phyloP scores from a whole-genome alignment of 495 filamentous ascomycete species.

The Aspergillus olivimuriae region DNA sequence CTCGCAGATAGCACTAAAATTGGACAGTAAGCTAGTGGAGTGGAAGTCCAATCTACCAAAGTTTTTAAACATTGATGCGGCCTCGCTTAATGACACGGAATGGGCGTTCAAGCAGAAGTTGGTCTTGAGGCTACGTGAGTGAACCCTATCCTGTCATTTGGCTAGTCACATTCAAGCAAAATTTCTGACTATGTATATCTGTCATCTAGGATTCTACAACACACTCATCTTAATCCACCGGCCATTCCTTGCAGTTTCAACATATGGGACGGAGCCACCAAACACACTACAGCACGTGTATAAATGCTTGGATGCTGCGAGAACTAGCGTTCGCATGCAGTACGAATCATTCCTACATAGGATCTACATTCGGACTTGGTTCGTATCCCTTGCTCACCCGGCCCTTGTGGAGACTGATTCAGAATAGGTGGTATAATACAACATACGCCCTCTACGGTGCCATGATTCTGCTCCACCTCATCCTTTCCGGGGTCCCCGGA shows the following conservation, averaged over 20 bases:
- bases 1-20: conserved; percentile 17
- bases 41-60: conserved; percentile 18
- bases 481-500: conserved; percentile 18
- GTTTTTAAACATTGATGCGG: conserved; percentile 14
- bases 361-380: conserved; percentile 26
- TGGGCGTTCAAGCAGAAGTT: conserved; percentile 26
- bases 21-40: conserved; percentile 12
- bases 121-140: conserved; percentile 18
- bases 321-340: conserved; percentile 22
- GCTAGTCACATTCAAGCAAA: no score
- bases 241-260: conserved; percentile 19
- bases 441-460: conserved; percentile 24
- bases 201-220: conserved; percentile 19
- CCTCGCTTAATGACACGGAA: conserved; percentile 18
- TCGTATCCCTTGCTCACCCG: background rate
- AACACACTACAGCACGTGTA: conserved; percentile 13
- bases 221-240: conserved; percentile 22
- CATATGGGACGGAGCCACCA: conserved; percentile 6
- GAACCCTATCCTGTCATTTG: no score
- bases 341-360: conserved; percentile 24
- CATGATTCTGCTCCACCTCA: conserved; percentile 18
- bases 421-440: conserved; percentile 24
- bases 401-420: background rate
- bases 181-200: no score
- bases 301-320: conserved; percentile 17